Evolutionary conservation across 2,329 filamentous ascomycete species (phyloP), one percentile per base, ranked within the genome.

Genomic region (Bipolaris oryzae): DNA sequence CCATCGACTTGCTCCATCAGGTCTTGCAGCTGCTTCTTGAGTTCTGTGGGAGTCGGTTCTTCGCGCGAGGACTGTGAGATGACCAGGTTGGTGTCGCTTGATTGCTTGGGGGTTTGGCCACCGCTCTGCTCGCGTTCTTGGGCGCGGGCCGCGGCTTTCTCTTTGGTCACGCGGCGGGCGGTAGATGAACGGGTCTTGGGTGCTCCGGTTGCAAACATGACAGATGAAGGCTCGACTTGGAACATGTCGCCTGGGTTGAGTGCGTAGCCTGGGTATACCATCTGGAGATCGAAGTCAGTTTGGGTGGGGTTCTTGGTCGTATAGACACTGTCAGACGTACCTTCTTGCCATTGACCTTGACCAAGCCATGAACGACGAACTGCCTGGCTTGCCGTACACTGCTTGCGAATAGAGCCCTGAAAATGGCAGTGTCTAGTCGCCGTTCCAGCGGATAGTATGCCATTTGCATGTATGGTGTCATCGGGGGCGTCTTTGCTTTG

Each of bases 221-320:
- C 95, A 67, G 89, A 87, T 37, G 96, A 91, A 34, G 90, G 84
- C 18, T 97, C 90, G 68, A 99, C 94, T 75, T 96, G 92, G 83
- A 99, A 99, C 87, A 99, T 91, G 76, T 99, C 95, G 66, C 95
- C 95, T 2, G 95, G 96, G 77, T 99, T 99, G 37, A 99, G 85
- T 63, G 92, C 87, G 77, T 99, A 99, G 53, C 92, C 90, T 7
- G 95, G 93, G 73, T 95, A 91, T 62, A 85, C 83, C 90, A 98
- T 96, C 94, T 96, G 45, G 21, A 31, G 16, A 20, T 7, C 18
- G 39, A 28, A 28, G 35, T 60, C 54, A 54, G 54, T 16, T 9
- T 20, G 2, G 50, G 28, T 20, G 7, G 50, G 23, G 10, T 5
- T 3, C 25, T 3, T 25, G 21, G 13, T 18, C 16, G 7, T 6